phyloP scores from a whole-genome alignment of 192 early-diverging fungal genomes.

The Mortierella claussenii region DNA sequence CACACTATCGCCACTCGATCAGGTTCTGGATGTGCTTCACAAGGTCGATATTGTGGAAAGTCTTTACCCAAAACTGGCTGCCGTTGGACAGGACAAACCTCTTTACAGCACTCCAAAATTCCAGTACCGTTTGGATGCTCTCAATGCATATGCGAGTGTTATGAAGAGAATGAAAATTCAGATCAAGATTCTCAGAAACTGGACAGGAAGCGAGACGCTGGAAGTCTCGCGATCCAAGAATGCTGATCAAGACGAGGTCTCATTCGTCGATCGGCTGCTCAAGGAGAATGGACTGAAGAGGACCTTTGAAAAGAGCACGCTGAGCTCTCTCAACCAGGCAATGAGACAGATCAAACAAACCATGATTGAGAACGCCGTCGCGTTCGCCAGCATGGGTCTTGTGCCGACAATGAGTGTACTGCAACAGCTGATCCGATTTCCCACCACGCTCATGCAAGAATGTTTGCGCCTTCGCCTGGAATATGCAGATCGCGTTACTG shows the following conservation, averaged over 20 bases:
- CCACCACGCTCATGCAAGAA: constrained; percentile 83
- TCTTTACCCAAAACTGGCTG: constrained; percentile 77
- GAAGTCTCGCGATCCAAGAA: constrained; percentile 68
- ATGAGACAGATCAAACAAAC: constrained; percentile 72
- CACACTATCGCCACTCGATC: constrained; percentile 57
- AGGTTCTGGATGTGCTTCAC: constrained; percentile 75
- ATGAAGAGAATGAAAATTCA: constrained; percentile 77
- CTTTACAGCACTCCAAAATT: constrained; percentile 74
- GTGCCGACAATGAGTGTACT: constrained; percentile 74
- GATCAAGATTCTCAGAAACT: constrained; percentile 79
- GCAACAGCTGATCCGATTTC: constrained; percentile 78
- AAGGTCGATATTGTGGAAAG: constrained; percentile 82
- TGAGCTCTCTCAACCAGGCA: constrained; percentile 69
- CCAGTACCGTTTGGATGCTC: constrained; percentile 74
- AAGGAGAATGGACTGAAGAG: constrained; percentile 84
- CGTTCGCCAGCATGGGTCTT: constrained; percentile 77
- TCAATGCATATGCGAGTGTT: constrained; percentile 82
- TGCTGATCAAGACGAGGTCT: constrained; percentile 62
- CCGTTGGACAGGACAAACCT: constrained; percentile 67
- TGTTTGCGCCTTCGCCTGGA: constrained; percentile 81
- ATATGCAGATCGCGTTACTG: constrained; percentile 66
- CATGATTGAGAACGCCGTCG: constrained; percentile 73
- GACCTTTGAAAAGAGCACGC: constrained; percentile 78
- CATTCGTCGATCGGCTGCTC: constrained; percentile 87
- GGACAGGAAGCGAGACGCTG: constrained; percentile 81